Base-by-base conservation (phyloP, 2,329 filamentous ascomycete genomes). In the Blastomyces percursus region DNA sequence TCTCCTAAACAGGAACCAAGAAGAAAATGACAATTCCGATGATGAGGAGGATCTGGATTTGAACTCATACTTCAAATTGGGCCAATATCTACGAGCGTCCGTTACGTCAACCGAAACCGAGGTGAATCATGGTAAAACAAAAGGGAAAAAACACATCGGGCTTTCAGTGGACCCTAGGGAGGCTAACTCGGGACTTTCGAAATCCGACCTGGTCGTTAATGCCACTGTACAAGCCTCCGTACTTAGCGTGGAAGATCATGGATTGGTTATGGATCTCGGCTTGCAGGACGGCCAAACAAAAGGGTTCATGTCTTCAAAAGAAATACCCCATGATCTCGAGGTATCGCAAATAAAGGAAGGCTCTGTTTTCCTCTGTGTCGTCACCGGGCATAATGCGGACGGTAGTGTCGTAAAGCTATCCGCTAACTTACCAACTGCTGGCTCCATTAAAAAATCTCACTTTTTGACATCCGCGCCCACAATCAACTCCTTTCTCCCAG, bases 171-270 rank as follows among this genome's bases (percentile, higher is more conserved):
- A 90, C 59, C 94, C 94, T 2, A 82, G 83, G 64, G 83, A 90
- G 65, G 82, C 90, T 61, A 99, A 99, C 73, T 82, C 83, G 2
- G 87, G 89, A 1, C 79, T 99, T 27, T 80, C 83, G 3, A 82
- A 84, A 67, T 84, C 88, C 50, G 90, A 91, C 69, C 76, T 96
- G 11, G 85, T 94, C 11, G 76, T 82, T 50, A 88, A 96, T 70
- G 82, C 81, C 66, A 91, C 89, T 55, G 79, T 97, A 24, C 95
- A 97, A 82, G 93, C 91, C 1, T 88, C 91, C 0, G 87, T 99
- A 32, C 77, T 83, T 59, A 99, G 93, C 74, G 88, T 95, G n/a
- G 93, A 99, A 75, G 95, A 99, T 69, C 92, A 96, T 71, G 94
- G 94, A 65, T 83, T 94, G 63, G 84, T 97, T 62, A 96, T 99